Evolutionary conservation across 176 grass and related monocot species (phyloP), one percentile per base, ranked within the genome.

Genomic region (Musa schizocarpa): DNA sequence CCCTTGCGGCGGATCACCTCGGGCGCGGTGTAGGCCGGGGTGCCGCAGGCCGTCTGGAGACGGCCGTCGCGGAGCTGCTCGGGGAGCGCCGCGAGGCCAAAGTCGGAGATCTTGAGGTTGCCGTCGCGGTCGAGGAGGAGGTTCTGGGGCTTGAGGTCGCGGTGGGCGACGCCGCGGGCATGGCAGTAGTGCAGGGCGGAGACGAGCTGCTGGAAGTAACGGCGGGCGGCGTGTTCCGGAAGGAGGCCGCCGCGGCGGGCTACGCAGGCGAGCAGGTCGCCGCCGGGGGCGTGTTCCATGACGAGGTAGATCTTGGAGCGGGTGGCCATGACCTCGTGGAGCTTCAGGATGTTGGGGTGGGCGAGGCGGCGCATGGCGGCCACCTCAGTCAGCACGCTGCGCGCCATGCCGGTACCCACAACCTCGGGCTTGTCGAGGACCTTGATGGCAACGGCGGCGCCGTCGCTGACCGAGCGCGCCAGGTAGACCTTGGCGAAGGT

Each of bases 401-500:
- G 76, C 1, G 73, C 81, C 68, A 87, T 87, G 79, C 79, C 88
- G 49, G 79, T 84, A 52, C 50, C 57, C 26, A 54, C 8, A 13
- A 87, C 53, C 64, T 85, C 83, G 2, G 83, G 69, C 84, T 96
- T 96, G 53, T 96, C 89, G 56, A 96, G 66, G 25, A 96, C 85
- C 71, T 96, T 96, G 55, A 96, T 81, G 0, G 93, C 93, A 13
- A 92, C 93, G 17, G 50, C 9, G 13, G 77, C 71, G 65, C 85
- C 83, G 29, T 77, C 89, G 1, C 77, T 76, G 11, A 88, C 52
- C 8, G 93, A 81, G 2, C 80, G 85, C 5, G 87, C 89, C 13
- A 81, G 79, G 85, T 96, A 96, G 19, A 96, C 93, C 74, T 96
- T 96, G 61, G 93, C 89, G 51, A 96, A 96, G 54, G 87, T 92